phyloP scores from a whole-genome alignment of 2,329 filamentous ascomycete species.

The Aspergillus fumigatiaffinis region DNA sequence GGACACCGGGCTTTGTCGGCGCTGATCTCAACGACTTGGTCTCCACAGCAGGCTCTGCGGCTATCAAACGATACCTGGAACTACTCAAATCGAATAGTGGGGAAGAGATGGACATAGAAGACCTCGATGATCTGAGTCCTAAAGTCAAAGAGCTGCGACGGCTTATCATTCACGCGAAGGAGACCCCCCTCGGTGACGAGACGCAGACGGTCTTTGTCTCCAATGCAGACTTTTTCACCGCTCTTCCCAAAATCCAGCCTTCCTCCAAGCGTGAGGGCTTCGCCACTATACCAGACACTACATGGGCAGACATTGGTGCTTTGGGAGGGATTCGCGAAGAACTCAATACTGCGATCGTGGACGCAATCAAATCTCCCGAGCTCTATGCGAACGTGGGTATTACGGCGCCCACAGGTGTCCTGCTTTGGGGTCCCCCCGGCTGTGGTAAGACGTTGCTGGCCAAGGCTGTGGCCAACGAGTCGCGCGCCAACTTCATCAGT shows the following conservation, averaged over 20 bases:
- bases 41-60: conserved; percentile 60
- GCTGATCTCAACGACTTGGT: conserved; percentile 76
- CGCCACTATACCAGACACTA: conserved; percentile 87
- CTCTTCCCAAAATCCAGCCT: conserved; percentile 70
- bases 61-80: conserved; percentile 58
- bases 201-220: conserved; percentile 55
- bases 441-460: conserved; percentile 96
- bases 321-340: conserved; percentile 74
- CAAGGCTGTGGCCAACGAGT: conserved; percentile 93
- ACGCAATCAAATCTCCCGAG: conserved; percentile 79
- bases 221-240: conserved; percentile 67
- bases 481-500: conserved; percentile 95
- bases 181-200: conserved; percentile 50
- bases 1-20: conserved; percentile 89
- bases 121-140: conserved; percentile 28
- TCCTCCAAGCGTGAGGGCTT: conserved; percentile 91
- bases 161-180: conserved; percentile 53
- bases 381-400: conserved; percentile 75
- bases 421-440: conserved; percentile 94
- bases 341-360: conserved; percentile 79
- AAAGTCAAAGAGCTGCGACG: conserved; percentile 46
- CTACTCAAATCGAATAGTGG: conserved; percentile 47
- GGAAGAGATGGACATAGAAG: conserved; percentile 54
- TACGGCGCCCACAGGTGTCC: conserved; percentile 74
- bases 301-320: conserved; percentile 89